A percentile compares a stretch with the other conserved stretches of the same genome.
phyloP scores from a whole-genome alignment of 2,329 filamentous ascomycete genomes.

The Talaromyces pinophilus region DNA sequence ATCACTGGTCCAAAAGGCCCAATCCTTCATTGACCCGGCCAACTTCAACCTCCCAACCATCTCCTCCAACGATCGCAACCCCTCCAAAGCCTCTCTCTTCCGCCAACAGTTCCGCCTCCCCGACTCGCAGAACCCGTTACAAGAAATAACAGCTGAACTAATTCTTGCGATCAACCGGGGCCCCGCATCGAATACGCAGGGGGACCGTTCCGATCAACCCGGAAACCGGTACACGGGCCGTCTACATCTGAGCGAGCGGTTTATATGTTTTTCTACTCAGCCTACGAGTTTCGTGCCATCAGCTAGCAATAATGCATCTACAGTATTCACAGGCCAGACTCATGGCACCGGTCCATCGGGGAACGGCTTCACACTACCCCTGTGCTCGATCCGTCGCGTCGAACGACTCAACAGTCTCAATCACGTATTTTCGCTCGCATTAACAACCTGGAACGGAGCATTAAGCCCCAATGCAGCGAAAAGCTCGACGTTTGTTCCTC shows the following conservation, averaged over 20 bases:
- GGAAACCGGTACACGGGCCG: conserved; percentile 91
- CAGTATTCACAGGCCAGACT: conserved; percentile 86
- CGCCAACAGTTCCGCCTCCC: conserved; percentile 96
- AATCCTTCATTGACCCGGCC: conserved; percentile 89
- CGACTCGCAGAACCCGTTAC: conserved; percentile 84
- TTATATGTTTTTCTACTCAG: conserved; percentile 94
- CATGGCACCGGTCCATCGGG: conserved; percentile 89
- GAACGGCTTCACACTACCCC: conserved; percentile 91
- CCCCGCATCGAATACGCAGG: conserved; percentile 52
- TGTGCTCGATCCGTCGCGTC: conserved; percentile 87
- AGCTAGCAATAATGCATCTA: conserved; percentile 76
- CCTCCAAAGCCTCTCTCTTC: conserved; percentile 89
- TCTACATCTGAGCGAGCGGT: conserved; percentile 90
- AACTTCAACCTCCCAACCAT: conserved; percentile 73
- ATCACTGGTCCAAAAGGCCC: conserved; percentile 91
- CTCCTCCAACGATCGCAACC: conserved; percentile 73
- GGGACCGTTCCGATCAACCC: conserved; percentile 60
- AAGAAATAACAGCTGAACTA: conserved; percentile 95
- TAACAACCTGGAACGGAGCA: conserved; percentile 87
- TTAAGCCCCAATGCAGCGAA: conserved; percentile 55
- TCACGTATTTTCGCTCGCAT: conserved; percentile 86
- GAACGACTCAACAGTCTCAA: conserved; percentile 91
- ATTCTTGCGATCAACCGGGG: conserved; percentile 66
- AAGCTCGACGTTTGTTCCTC: conserved; percentile 64
- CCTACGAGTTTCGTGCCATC: conserved; percentile 81